These are phyloP conservation scores for Sclerotinia glacialis DNA, from an alignment of 2,329 filamentous ascomycete genomes.

Conservation along the genomic window DNA sequence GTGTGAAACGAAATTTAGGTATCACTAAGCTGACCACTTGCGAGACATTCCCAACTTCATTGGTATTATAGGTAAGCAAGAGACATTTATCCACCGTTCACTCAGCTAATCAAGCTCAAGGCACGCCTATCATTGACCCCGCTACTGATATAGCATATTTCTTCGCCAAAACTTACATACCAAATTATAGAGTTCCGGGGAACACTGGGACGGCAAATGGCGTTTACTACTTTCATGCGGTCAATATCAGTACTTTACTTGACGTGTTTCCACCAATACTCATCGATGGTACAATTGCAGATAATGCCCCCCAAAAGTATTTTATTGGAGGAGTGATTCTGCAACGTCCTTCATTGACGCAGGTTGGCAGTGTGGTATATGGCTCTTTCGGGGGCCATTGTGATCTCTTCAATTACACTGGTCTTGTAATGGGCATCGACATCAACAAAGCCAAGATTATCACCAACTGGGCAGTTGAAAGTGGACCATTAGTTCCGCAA, in stretches of 20 bases:
- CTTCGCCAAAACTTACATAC: constrained; percentile 29
- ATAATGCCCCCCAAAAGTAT: constrained; percentile 24
- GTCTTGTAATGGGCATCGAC: constrained; percentile 48
- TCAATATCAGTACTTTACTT: constrained; percentile 24
- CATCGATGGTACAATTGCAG: constrained; percentile 24
- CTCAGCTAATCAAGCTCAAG: not conserved
- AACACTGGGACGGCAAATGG: constrained; percentile 23
- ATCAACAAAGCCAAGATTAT: constrained; percentile 33
- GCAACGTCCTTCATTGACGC: constrained; percentile 25
- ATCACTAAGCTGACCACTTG: not conserved
- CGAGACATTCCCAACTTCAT: constrained; percentile 27
- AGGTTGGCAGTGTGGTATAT: constrained; percentile 21
- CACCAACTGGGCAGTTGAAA: constrained; percentile 42
- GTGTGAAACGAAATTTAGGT: not conserved
- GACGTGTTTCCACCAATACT: constrained; percentile 25
- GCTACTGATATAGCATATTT: constrained; percentile 30
- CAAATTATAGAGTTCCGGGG: constrained; percentile 13
- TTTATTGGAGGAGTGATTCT: constrained; percentile 27
- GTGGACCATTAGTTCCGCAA: constrained; percentile 39
- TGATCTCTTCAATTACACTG: constrained; percentile 29
- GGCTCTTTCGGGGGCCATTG: constrained; percentile 28
- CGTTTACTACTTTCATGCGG: constrained; percentile 29
- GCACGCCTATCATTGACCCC: constrained; percentile 29
- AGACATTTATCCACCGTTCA: not conserved
- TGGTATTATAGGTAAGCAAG: constrained; percentile 25